Evolutionary conservation across 1,139 yeast genomes (phyloP).

Genomic region (Suhomyces chickasaworum): DNA sequence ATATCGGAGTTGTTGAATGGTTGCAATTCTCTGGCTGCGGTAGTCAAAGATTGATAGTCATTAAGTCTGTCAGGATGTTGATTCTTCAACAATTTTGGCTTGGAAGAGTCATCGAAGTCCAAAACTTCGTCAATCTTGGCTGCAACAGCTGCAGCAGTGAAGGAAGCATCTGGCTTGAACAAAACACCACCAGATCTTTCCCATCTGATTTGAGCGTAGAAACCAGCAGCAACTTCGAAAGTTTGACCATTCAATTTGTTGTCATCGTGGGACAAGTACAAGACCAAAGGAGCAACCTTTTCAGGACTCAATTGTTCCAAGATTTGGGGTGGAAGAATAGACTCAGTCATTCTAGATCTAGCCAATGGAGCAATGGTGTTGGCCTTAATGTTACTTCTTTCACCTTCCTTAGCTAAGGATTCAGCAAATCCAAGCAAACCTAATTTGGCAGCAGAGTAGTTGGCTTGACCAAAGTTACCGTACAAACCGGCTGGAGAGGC

Average conservation of each 20-base stretch:
- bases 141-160: conserved; percentile 85
- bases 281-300: conserved; percentile 86
- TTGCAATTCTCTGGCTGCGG: conserved; percentile 52
- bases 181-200: conserved; percentile 86
- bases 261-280: conserved; percentile 72
- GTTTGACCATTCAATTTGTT: conserved; percentile 67
- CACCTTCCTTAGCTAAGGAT: conserved; percentile 94
- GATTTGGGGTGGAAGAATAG: conserved; percentile 80
- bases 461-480: conserved; percentile 97
- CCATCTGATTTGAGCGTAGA: conserved; percentile 91
- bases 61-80: conserved; percentile 68
- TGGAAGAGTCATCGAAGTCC: conserved; percentile 57
- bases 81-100: conserved; percentile 54
- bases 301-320: conserved; percentile 83
- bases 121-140: conserved; percentile 64
- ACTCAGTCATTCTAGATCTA: conserved; percentile 94
- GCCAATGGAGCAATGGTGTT: conserved; percentile 95
- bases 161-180: conserved; percentile 74
- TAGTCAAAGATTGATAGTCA: conserved; percentile 59
- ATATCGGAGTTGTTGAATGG: conserved; percentile 58
- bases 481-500: conserved; percentile 96
- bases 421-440: conserved; percentile 91
- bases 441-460: conserved; percentile 91
- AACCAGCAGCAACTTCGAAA: conserved; percentile 94
- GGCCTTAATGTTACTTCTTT: conserved; percentile 75